These are phyloP conservation scores for Cyclotella sp. DNA, from an alignment of 108 stramenopile species.

Conservation along the genomic window DNA sequence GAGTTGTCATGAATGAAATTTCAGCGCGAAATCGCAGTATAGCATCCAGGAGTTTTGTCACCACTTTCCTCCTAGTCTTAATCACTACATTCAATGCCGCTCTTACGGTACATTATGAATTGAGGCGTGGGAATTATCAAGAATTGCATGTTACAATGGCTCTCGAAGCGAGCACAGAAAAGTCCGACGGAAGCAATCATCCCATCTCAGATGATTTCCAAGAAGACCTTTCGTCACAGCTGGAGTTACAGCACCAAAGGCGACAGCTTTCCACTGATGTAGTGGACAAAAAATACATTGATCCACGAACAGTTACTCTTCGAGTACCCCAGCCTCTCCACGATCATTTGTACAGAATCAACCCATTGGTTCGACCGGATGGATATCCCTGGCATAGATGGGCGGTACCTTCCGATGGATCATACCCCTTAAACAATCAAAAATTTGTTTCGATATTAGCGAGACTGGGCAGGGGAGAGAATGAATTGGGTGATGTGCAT, in stretches of 20 bases:
- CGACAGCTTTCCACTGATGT: not conserved
- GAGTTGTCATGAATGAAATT: no score
- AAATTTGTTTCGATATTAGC: constrained; percentile 32
- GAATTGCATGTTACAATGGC: no score
- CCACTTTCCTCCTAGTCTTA: no score
- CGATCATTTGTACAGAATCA: constrained; percentile 1
- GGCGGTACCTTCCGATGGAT: constrained; percentile 1
- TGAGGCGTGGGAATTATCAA: no score
- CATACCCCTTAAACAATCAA: constrained; percentile 28
- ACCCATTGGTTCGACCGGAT: constrained; percentile 28
- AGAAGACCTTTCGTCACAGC: no score
- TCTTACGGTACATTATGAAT: no score
- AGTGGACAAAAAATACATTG: constrained; percentile 7
- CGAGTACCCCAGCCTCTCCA: constrained; percentile 22
- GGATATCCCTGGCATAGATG: constrained; percentile 52
- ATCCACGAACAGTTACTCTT: constrained; percentile 20
- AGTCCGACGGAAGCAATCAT: no score
- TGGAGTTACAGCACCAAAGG: not conserved
- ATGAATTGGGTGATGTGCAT: constrained; percentile 19
- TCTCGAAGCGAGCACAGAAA: no score
- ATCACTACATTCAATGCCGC: no score
- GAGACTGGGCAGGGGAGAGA: constrained; percentile 33
- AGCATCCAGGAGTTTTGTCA: no score
- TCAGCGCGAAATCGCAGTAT: no score
- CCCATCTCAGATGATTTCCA: no score